These are phyloP conservation scores for Boletus vermiculosoides DNA, from an alignment of 768 basidiomycete genomes.

Conservation along the genomic window DNA sequence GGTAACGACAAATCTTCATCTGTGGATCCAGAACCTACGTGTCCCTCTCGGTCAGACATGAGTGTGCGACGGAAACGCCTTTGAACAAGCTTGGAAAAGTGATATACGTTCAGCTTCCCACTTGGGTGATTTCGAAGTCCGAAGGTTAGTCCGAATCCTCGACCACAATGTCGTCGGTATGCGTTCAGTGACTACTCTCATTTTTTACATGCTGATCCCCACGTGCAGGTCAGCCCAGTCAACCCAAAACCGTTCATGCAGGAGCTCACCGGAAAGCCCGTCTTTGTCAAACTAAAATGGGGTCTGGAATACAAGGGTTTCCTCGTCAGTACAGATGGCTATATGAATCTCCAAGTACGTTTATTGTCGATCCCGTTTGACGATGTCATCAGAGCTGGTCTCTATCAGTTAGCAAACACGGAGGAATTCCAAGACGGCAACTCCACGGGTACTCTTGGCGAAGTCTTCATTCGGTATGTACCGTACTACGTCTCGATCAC, in stretches of 20 bases:
- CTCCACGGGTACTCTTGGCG: constrained; percentile 95
- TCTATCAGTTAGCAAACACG: constrained; percentile 87
- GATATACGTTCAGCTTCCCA: constrained; percentile 4
- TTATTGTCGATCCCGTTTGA: not conserved
- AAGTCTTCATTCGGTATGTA: constrained; percentile 94
- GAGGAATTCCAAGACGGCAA: constrained; percentile 97
- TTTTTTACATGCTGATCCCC: constrained; percentile 8
- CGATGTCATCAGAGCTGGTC: not conserved
- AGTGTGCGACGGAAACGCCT: constrained; percentile 13
- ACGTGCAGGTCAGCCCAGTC: constrained; percentile 75
- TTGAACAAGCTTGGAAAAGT: not conserved
- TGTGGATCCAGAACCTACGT: constrained; percentile 56
- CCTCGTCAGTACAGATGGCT: constrained; percentile 96
- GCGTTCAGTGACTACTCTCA: not conserved
- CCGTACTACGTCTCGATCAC: not conserved
- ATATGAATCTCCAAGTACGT: constrained; percentile 96
- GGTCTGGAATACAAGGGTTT: constrained; percentile 99
- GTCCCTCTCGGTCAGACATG: constrained; percentile 93
- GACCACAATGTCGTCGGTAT: constrained; percentile 20
- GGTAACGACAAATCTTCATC: constrained; percentile 95
- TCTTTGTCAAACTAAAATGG: constrained; percentile 96
- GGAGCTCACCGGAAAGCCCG: constrained; percentile 96
- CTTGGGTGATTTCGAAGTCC: constrained; percentile 40
- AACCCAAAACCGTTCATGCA: constrained; percentile 99
- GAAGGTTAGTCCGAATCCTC: constrained; percentile 17